A percentile compares a stretch with the other conserved stretches of the same genome.
Conservation (phyloP, 1,139 yeast species). For the Kodamaea fungicola region DNA sequence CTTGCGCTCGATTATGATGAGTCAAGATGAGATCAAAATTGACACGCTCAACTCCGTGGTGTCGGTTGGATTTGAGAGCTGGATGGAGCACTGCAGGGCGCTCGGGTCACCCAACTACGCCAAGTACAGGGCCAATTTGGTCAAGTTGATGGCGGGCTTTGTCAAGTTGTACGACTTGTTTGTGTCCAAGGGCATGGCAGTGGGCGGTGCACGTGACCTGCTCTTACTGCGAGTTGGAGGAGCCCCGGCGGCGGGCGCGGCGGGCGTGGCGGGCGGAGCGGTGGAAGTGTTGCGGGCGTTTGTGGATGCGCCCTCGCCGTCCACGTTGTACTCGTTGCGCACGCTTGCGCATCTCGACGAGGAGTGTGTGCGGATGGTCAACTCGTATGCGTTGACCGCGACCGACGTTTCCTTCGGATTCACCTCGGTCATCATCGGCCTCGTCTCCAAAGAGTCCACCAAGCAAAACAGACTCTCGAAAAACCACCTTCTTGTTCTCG, state of each 20-base stretch:
- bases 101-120: conserved; percentile 7
- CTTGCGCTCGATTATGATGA: conserved; percentile 12
- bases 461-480: conserved; percentile 12
- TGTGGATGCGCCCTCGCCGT: background rate
- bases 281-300: background rate
- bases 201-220: too few species aligned
- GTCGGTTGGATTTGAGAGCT: conserved; percentile 19
- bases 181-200: conserved; percentile 1
- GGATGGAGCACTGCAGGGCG: conserved; percentile 19
- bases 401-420: conserved; percentile 6
- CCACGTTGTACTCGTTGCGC: background rate
- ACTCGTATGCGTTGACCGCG: conserved; percentile 4
- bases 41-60: conserved; percentile 8
- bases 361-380: conserved; percentile 3
- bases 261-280: too few species aligned
- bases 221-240: too few species aligned
- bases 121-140: conserved; percentile 15
- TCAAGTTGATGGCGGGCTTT: conserved; percentile 25
- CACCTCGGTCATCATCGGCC: conserved; percentile 3
- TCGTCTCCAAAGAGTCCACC: conserved; percentile 2
- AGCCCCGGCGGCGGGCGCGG: too few species aligned
- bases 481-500: conserved; percentile 20
- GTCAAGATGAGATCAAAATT: conserved; percentile 7
- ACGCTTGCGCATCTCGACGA: conserved; percentile 3
- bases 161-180: conserved; percentile 16